Evolutionary conservation across 2,329 filamentous ascomycete genomes (phyloP).

Genomic region (Aspergillus quadricinctus): DNA sequence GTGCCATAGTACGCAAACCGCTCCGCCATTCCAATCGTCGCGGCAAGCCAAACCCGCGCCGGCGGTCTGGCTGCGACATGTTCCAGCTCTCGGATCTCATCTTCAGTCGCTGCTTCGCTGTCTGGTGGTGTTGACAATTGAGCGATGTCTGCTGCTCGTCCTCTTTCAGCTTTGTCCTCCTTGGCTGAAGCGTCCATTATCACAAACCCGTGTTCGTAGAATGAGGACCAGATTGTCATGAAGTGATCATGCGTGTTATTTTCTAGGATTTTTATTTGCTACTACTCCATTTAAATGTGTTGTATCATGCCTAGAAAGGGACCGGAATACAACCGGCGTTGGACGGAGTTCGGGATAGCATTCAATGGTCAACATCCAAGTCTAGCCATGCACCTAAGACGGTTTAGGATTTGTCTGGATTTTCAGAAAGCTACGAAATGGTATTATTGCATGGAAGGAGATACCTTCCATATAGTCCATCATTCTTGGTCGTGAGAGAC

Average conservation of each 20-base stretch:
- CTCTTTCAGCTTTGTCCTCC: not conserved
- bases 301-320: not conserved
- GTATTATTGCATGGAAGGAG: not conserved
- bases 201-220: not conserved
- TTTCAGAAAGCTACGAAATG: not conserved
- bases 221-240: not conserved
- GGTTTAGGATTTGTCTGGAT: not conserved
- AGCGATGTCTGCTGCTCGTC: not conserved
- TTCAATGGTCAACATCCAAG: not conserved
- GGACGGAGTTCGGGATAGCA: not conserved
- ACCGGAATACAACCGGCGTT: not conserved
- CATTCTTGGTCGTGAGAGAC: not conserved
- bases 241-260: not conserved
- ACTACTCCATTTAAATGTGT: not conserved
- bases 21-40: not conserved
- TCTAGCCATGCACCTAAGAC: not conserved
- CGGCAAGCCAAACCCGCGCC: not conserved
- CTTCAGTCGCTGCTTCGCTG: not conserved
- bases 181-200: not conserved
- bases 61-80: not conserved
- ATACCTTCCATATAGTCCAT: not conserved
- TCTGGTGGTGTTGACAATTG: not conserved
- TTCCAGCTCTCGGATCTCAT: not conserved
- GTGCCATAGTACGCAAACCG: not conserved
- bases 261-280: not conserved